Evolutionary conservation across 768 basidiomycete species (phyloP), one percentile per base, ranked within the genome.

Genomic region (Phanerodontia chrysosporium): DNA sequence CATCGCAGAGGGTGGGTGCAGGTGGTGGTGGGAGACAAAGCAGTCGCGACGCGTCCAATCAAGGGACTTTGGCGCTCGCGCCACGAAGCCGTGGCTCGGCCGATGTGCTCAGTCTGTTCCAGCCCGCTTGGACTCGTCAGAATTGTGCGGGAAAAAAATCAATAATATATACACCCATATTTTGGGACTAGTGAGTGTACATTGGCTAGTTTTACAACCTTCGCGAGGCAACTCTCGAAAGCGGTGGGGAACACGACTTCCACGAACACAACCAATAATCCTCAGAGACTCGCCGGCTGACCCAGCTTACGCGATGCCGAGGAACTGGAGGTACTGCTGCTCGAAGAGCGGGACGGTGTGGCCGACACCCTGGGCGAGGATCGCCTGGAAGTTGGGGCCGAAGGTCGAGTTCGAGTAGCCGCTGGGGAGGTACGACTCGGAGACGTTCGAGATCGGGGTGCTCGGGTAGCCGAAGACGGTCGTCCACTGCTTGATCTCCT

Each of bases 401-500:
- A 78, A 83, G n/a, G 74, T 75, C 1, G 77, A 70, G 57, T 75
- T 75, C 22, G 79, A 79, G 75, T 80, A 83, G 35, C 77, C 77
- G 60, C 12, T 13, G 13, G 80, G 81, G 24, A 73, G 75, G 66
- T 78, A 79, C 44, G 70, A 63, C 55, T 73, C 67, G 44, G 72
- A 74, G 45, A 63, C 53, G 60, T 64, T 68, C 14, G 74, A 68
- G 9, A 69, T 67, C 2, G 81, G 73, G 6, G 80, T 80, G 42
- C 64, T 64, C 58, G 72, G 72, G 64, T 76, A 74, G 4, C 78
- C 78, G 62, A 83, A 80, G 45, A 84, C 75, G 60, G 79, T 81
- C 30, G 80, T 81, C 82, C 82, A 83, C 64, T 83, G 74, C 65
- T 81, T 80, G 64, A 83, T 72, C 53, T 75, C 79, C 68, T 83